Percentiles rank a stretch among this genome's conserved stretches.
These are phyloP conservation scores for Umbilicaria muhlenbergii DNA, from an alignment of 495 filamentous ascomycete species.

Conservation along the genomic window DNA sequence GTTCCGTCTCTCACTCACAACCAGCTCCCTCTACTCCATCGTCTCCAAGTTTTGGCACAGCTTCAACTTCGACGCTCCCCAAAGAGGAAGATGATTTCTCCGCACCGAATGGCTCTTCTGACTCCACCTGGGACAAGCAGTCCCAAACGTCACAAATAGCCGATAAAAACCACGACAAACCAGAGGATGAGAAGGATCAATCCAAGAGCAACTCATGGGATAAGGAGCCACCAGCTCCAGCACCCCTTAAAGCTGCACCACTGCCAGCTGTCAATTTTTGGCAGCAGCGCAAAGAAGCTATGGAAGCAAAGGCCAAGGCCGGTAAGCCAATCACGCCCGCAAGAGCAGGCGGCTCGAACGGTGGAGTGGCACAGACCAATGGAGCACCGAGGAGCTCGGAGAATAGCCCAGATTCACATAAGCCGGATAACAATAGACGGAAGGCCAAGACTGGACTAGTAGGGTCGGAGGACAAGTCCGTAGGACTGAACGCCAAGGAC, in stretches of 20 bases:
- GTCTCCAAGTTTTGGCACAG: slow-evolving; percentile 50
- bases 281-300: slow-evolving; percentile 56
- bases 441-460: slow-evolving; percentile 15
- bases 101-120: slow-evolving; percentile 46
- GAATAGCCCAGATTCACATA: slow-evolving; percentile 16
- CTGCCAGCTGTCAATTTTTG: slow-evolving; percentile 74
- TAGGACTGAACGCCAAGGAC: slow-evolving; percentile 26
- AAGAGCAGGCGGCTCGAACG: background rate
- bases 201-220: slow-evolving; percentile 17
- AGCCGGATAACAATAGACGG: slow-evolving; percentile 15
- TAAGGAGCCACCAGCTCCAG: slow-evolving; percentile 37
- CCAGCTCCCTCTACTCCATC: slow-evolving; percentile 39
- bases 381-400: slow-evolving; percentile 18
- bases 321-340: slow-evolving; percentile 17
- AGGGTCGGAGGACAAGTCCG: slow-evolving; percentile 18
- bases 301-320: slow-evolving; percentile 49
- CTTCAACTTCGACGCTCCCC: slow-evolving; percentile 44
- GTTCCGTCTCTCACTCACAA: slow-evolving; percentile 16
- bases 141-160: slow-evolving; percentile 36
- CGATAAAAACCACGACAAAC: slow-evolving; percentile 24
- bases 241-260: slow-evolving; percentile 64
- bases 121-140: slow-evolving; percentile 51
- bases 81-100: slow-evolving; percentile 60
- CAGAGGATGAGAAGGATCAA: slow-evolving; percentile 30
- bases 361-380: background rate